These are phyloP conservation scores for Suhomyces emberorum DNA, from an alignment of 805 yeast species.

Conservation along the genomic window DNA sequence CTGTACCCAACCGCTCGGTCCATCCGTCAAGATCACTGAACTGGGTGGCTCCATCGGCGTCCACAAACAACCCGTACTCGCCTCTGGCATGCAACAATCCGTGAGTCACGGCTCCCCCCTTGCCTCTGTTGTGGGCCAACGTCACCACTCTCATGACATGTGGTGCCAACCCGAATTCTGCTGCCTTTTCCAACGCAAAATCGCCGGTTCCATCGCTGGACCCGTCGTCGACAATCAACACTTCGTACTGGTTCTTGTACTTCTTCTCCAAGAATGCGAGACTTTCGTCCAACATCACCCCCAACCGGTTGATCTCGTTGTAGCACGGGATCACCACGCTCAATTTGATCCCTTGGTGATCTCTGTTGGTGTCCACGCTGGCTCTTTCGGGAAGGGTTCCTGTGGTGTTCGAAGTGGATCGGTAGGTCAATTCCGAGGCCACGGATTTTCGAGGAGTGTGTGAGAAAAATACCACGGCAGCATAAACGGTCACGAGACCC, in stretches of 20 bases:
- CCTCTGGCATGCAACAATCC: slow-evolving; percentile 81
- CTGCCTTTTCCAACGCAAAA: slow-evolving; percentile 64
- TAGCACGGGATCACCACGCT: slow-evolving; percentile 92
- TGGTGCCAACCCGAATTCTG: slow-evolving; percentile 46
- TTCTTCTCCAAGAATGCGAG: slow-evolving; percentile 47
- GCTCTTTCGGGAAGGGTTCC: slow-evolving; percentile 33
- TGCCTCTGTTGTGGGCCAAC: slow-evolving; percentile 78
- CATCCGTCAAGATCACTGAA: slow-evolving; percentile 67
- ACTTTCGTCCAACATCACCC: slow-evolving; percentile 68
- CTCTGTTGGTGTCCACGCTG: slow-evolving; percentile 13
- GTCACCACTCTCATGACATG: slow-evolving; percentile 68
- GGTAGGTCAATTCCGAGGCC: slow-evolving; percentile 51
- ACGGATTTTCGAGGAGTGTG: slow-evolving; percentile 61
- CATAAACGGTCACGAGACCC: slow-evolving; percentile 28
- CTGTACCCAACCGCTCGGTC: slow-evolving; percentile 35
- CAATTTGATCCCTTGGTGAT: slow-evolving; percentile 45
- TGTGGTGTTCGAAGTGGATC: slow-evolving; percentile 42
- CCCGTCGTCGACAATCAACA: slow-evolving; percentile 89
- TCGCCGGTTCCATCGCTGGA: slow-evolving; percentile 76
- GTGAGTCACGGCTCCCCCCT: slow-evolving; percentile 91
- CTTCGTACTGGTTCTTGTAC: slow-evolving; percentile 54
- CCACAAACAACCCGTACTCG: slow-evolving; percentile 77
- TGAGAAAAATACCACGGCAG: slow-evolving; percentile 46
- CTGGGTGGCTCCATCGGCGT: slow-evolving; percentile 94
- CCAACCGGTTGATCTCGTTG: slow-evolving; percentile 76